Evolutionary conservation across 1,284 basidiomycete species (phyloP), one percentile per base, ranked within the genome.

Genomic region (Entoloma clypeatum): DNA sequence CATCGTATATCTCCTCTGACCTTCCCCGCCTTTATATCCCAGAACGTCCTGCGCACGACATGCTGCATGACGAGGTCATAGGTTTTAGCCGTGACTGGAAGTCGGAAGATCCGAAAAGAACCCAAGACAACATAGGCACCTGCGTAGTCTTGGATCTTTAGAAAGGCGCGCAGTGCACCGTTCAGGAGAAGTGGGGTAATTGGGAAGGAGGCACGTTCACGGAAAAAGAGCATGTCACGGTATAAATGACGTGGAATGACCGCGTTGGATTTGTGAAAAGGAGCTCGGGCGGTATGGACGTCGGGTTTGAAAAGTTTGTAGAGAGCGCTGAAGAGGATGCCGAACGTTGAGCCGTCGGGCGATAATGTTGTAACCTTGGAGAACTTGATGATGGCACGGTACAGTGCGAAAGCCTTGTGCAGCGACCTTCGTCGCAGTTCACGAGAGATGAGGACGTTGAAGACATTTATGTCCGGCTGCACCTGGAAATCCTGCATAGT

Each of bases 271-370:
- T 27, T 43, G 26, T 52, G 47, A 16, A 51, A 42, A 21, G 41
- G 62, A 0, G 45, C 44, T 1, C 45, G 23, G 10, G 46, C 43
- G 21, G 30, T 51, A 3, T 52, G 51, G 13, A 57, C 50, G 5
- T 50, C 24, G 16, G 47, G 32, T 10, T 53, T 48, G 40, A 53
- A 50, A 3, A 59, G 45, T 24, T 54, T 43, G 33, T 53, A 58
- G 9, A 64, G 48, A 5, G 64, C 61, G 16, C 60, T 65, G 52
- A 79, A 75, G 9, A 79, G 52, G 44, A 58, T 60, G 6, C 63
- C 63, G 54, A 68, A 79, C 0, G 71, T 75, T 47, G 58, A 55
- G 4, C 61, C 65, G 32, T 74, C 67, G 3, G 75, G 77, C 0
- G 56, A 54, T 10, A 64, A 50, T 3, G 45, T 34, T 4, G 48